Evolutionary conservation across 1,284 basidiomycete genomes (phyloP), one percentile per base, ranked within the genome.

Genomic region (Inonotus hispidus): DNA sequence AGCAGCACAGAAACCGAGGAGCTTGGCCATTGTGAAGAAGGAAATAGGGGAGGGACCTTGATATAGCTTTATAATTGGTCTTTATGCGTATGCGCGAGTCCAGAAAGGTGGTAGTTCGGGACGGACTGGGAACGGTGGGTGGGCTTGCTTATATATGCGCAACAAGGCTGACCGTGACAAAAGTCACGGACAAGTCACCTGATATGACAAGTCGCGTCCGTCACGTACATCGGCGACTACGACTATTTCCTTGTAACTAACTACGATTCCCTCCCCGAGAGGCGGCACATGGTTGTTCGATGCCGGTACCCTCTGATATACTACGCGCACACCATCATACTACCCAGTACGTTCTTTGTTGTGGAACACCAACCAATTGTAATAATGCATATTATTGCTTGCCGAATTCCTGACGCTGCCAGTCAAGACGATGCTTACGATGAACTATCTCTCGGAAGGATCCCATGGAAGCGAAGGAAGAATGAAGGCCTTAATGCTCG

Each of bases 401-500:
- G 21, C 2, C 3, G 47, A 25, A 19, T 49, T 10, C 14, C 5
- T 49, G 47, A 49, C 25, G 23, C 35, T n/a, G 25, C 32, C 45
- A 32, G 19, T 11, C 46, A 21, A 21, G 32, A 38, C 25, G 52
- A 55, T 29, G 43, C 19, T 13, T 46, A 3, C 21, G 47, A 29
- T 3, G 21, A 1, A 43, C 45, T 55, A 6, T 38, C 16, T 19
- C 19, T 60, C 29, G 59, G 39, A 46, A 54, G 35, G 16, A 45
- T 21, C 4, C 55, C 45, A 21, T 35, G n/a, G 14, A 61, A 61
- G 13, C 54, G 53, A 23, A 63, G 45, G 50, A 59, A 57, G 29
- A 8, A 41, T 3, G 32, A 43, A 14, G 62, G 62, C 13, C 45
- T 63, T n/a, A 55, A 60, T 43, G n/a, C n/a, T 47, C 58, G 58